A percentile compares a stretch with the other conserved stretches of the same genome.
Evolutionary conservation across 2,329 filamentous ascomycete genomes (phyloP).

Genomic region (Fonsecaea erecta): DNA sequence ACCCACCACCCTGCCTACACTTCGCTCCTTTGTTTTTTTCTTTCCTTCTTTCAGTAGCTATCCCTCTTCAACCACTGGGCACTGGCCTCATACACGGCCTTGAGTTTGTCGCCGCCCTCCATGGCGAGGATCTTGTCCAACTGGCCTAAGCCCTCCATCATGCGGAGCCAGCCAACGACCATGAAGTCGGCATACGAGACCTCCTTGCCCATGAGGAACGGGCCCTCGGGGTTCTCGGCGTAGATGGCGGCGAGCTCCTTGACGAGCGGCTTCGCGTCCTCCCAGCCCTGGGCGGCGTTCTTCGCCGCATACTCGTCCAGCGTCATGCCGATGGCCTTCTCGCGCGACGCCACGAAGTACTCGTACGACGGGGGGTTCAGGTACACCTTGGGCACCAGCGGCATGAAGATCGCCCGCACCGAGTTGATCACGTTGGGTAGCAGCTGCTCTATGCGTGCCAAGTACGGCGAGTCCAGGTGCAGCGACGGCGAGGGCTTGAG

Average conservation of each 20-base stretch:
- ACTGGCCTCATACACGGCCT: slow-evolving; percentile 26
- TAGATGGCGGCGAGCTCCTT: slow-evolving; percentile 52
- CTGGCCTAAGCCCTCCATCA: slow-evolving; percentile 43
- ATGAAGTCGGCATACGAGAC: slow-evolving; percentile 64
- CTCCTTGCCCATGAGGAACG: slow-evolving; percentile 64
- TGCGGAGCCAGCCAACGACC: slow-evolving; percentile 56
- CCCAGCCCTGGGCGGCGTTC: slow-evolving; percentile 53
- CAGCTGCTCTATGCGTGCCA: slow-evolving; percentile 52
- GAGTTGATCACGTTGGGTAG: slow-evolving; percentile 42
- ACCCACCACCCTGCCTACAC: no score
- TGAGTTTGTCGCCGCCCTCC: slow-evolving; percentile 26
- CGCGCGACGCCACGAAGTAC: slow-evolving; percentile 63
- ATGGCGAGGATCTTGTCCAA: slow-evolving; percentile 13
- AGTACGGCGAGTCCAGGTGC: slow-evolving; percentile 60
- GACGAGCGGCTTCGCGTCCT: slow-evolving; percentile 45
- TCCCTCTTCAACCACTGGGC: slow-evolving; percentile 34
- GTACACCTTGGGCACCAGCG: slow-evolving; percentile 55
- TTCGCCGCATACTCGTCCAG: slow-evolving; percentile 54
- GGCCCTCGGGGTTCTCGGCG: slow-evolving; percentile 61
- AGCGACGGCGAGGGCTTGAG: slow-evolving; percentile 63
- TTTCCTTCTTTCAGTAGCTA: slow-evolving; percentile 19
- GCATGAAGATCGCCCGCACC: slow-evolving; percentile 52
- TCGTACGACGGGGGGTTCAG: slow-evolving; percentile 57
- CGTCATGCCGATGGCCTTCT: slow-evolving; percentile 56
- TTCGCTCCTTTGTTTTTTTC: no score